Base-by-base conservation (phyloP, 1,284 basidiomycete species). In the Fomitopsis palustris region DNA sequence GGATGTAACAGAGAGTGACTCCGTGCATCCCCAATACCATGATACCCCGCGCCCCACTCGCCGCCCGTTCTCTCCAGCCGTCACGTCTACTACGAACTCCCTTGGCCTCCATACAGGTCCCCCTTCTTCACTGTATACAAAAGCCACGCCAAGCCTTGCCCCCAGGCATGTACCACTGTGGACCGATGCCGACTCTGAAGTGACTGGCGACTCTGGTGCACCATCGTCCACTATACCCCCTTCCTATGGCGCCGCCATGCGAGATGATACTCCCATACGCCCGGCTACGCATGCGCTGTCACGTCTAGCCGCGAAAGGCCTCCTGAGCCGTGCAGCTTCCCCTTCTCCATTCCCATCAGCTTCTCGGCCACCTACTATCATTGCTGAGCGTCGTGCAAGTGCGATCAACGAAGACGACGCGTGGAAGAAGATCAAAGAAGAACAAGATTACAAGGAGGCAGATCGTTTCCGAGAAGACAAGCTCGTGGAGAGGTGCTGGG, bases 371-470 rank as follows among this genome's bases (percentile, higher is more conserved):
- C 45, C 68, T 70, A 54, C 60, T 65, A 60, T 59, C 66, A 49
- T 43, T 67, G 60, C 58, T 53, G 77, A 81, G 61, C 75, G 77
- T 42, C 78, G 74, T 59, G 76, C 75, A 4, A 81, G 77, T 61
- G 75, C 78, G 23, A 72, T 84, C 23, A 84, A 88, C 65, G 82
- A 87, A 65, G 83, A 88, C 58, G 87, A 90, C 60, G 86, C 87
- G 0, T 93, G 90, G 87, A 84, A 84, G 62, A 87, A 86, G 61
- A 85, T 92, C 47, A 80, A 80, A 67, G 82, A 87, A 77, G 78
- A 81, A 51, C 81, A 83, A 62, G 85, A 90, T 65, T 85, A 91
- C 67, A 77, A 81, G 65, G 82, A 83, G 41, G 90, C 91, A n/a
- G 87, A 86, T 68, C 75, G 77, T 56, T 91, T 87, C 70, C 77